A percentile compares a stretch with the other conserved stretches of the same genome.
Evolutionary conservation across 192 early-diverging fungal species (phyloP).

Genomic region (Coemansia asiatica): DNA sequence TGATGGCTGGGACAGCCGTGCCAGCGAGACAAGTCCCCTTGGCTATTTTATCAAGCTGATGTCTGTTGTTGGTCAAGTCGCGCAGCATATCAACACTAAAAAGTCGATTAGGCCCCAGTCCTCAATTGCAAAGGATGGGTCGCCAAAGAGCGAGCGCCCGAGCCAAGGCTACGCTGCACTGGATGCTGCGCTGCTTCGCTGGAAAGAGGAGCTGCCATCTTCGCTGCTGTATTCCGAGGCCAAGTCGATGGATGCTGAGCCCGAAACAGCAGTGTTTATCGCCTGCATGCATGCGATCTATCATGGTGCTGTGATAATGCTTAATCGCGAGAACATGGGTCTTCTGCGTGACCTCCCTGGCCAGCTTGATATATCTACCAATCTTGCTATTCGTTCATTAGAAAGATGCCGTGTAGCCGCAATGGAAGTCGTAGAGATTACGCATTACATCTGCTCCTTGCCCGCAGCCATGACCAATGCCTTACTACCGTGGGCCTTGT

Average conservation of each 20-base stretch:
- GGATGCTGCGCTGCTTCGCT: slow-evolving; percentile 45
- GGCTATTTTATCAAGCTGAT: slow-evolving; percentile 55
- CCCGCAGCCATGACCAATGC: slow-evolving; percentile 51
- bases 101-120: slow-evolving; percentile 8
- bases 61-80: slow-evolving; percentile 49
- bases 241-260: slow-evolving; percentile 14
- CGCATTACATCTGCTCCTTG: slow-evolving; percentile 45
- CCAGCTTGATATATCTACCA: slow-evolving; percentile 51
- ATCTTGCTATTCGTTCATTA: slow-evolving; percentile 47
- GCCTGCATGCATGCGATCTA: slow-evolving; percentile 53
- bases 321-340: slow-evolving; percentile 56
- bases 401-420: slow-evolving; percentile 52
- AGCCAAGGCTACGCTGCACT: slow-evolving; percentile 21
- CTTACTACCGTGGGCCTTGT: slow-evolving; percentile 53
- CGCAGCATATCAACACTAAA: slow-evolving; percentile 45
- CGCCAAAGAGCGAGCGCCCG: slow-evolving; percentile 11
- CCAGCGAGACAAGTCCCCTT: slow-evolving; percentile 31
- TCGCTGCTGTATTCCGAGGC: slow-evolving; percentile 32
- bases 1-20: slow-evolving; percentile 29
- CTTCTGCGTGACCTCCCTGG: slow-evolving; percentile 38
- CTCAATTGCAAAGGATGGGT: not conserved
- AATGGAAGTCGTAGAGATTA: slow-evolving; percentile 53
- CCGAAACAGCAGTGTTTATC: slow-evolving; percentile 42
- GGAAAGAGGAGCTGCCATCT: slow-evolving; percentile 51
- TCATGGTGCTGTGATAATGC: slow-evolving; percentile 49